Base-by-base conservation (phyloP, 1,284 basidiomycete genomes). In the Marasmius tenuissimus region DNA sequence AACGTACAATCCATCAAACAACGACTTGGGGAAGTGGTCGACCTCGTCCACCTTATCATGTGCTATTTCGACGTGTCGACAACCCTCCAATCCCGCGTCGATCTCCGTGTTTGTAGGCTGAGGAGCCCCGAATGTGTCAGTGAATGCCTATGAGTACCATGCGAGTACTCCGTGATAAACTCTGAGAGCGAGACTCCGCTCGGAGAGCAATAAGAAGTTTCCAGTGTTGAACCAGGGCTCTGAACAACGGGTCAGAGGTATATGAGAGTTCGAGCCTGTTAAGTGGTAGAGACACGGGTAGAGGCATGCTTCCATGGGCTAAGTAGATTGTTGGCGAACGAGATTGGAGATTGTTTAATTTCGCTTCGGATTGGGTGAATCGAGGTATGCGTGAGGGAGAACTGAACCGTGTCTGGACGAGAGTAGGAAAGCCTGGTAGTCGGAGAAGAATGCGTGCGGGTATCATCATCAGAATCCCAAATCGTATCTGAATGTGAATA, bases 121-220 rank as follows among this genome's bases (percentile, higher is more conserved):
- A 27, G 27, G 78, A 18, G 80, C 67, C 3, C 72, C 69, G 60
- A 80, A 72, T 60, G 80, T 69, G 58, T 75, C 76, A 37, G 67
- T 64, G 58, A 80, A 81, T 50, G 80, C 68, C 35, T 80, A 78
- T 6, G 78, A 79, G 59, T 80, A 78, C 18, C 78, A 73, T 56
- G 73, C 73, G 27, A 81, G 72, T 56, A 77, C 73, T 3, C 78
- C 76, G 7, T 72, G 72, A 61, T 81, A 78, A 9, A 80, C 77
- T 59, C 76, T 79, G 72, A 79, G 80, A 6, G 72, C 75, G 52
- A 70, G 69, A 11, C 63, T 49, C 20, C 20, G 45, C 3, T 69
- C 72, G 5, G 72, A 71, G 20, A 78, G 61, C 37, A 80, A 70
- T 33, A 79, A 67, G 47, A 79, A 69, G 61, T 79, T 80, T 20